Evolutionary conservation across 805 yeast species (phyloP), one percentile per base, ranked within the genome.

Genomic region (Candida lessepsii): DNA sequence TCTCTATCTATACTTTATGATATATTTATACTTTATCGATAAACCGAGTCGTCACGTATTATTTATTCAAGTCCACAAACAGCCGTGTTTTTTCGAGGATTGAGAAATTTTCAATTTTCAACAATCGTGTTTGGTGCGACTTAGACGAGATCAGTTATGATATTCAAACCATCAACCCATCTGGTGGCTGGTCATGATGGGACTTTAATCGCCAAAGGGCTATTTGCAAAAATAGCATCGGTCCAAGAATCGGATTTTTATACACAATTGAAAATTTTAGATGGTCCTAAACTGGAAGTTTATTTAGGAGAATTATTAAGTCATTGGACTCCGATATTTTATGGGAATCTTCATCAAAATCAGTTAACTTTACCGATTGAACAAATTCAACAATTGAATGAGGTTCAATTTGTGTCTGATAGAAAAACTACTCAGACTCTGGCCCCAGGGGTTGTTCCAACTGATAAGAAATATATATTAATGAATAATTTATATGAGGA

Each of bases 161-260:
- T n/a, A 16, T 40, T 40, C 17, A 15, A 13, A 8, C 25, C 28
- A 8, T 44, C 59, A 9, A 38, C 41, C n/a, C 86, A 85, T 54
- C 84, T 81, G 61, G 98, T 93, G 2, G 98, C 97, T 0, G 99
- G 99, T 5, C 99, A 91, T 54, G 86, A 73, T 5, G 98, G 96
- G 0, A 76, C 84, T 2, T 50, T 87, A 39, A 49, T 53, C 9
- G 80, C 80, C 46, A 72, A 75, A 29, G 95, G 89, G 0, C 63
- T 91, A 11, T 83, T 90, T 49, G 76, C 86, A 41, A 91, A 93
- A 59, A 81, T 82, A 0, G 70, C 90, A 0, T 56, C 64, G 0
- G 60, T 60, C 18, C 79, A 77, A 48, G 99, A 91, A 60, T 60
- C 84, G 20, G 80, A 76, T n/a, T 93, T 93, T 60, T 91, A 93